Evolutionary conservation across 768 basidiomycete species (phyloP).

Genomic region (Tephrocybe rancida): DNA sequence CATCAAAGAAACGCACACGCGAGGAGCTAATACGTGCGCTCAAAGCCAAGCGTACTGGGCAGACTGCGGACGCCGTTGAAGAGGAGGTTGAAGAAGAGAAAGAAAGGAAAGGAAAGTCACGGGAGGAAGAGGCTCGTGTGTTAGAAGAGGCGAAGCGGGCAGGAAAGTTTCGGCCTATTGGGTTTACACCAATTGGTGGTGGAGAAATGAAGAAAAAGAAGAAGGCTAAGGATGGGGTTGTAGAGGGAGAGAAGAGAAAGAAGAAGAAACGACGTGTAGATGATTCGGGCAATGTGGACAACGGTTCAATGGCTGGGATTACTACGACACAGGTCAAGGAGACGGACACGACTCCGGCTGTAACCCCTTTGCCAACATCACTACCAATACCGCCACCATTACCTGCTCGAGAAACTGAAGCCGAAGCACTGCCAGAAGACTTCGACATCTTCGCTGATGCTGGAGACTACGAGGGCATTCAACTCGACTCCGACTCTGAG

Average conservation of each 20-base stretch:
- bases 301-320: conserved; percentile 9
- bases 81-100: conserved; percentile 18
- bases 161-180: conserved; percentile 59
- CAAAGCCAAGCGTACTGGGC: conserved; percentile 59
- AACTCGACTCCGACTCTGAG: conserved; percentile 54
- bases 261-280: conserved; percentile 63
- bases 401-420: conserved; percentile 28
- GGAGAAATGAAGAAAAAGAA: conserved; percentile 54
- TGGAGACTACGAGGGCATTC: conserved; percentile 79
- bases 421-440: conserved; percentile 52
- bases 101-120: conserved; percentile 24
- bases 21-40: conserved; percentile 75
- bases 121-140: conserved; percentile 31
- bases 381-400: conserved; percentile 7
- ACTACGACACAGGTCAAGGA: background rate
- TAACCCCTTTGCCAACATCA: background rate
- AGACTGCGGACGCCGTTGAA: background rate
- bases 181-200: conserved; percentile 65
- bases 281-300: conserved; percentile 15
- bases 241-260: conserved; percentile 41
- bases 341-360: background rate
- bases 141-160: conserved; percentile 49
- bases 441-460: conserved; percentile 88
- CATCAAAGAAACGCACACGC: conserved; percentile 70
- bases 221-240: conserved; percentile 38